These are phyloP conservation scores for Pulveroboletus ravenelii DNA, from an alignment of 768 basidiomycete species.

Conservation along the genomic window DNA sequence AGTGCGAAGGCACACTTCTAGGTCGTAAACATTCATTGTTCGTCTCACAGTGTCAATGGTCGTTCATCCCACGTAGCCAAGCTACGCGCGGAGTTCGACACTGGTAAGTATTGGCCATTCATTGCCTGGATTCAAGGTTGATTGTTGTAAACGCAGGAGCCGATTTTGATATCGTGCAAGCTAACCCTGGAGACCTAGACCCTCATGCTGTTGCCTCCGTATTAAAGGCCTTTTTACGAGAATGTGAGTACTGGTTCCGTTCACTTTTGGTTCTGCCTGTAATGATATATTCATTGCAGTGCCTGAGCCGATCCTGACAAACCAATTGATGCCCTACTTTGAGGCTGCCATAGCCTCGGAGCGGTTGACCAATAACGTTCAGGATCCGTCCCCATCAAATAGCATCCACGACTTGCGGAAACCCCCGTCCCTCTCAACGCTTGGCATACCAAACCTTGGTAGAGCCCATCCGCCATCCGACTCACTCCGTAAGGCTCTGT, in stretches of 20 bases:
- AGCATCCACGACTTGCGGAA: conserved; percentile 50
- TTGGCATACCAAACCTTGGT: conserved; percentile 66
- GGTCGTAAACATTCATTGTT: conserved; percentile 6
- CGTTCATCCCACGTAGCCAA: conserved; percentile 75
- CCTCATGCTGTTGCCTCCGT: conserved; percentile 91
- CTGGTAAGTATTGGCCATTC: conserved; percentile 40
- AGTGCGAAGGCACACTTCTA: not conserved
- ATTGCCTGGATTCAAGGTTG: not conserved
- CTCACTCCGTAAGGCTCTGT: conserved; percentile 52
- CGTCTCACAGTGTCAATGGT: conserved; percentile 63
- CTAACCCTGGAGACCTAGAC: conserved; percentile 82
- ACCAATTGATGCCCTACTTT: conserved; percentile 64
- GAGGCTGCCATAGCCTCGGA: conserved; percentile 70
- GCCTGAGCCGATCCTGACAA: conserved; percentile 81
- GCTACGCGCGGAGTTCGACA: conserved; percentile 77
- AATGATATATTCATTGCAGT: conserved; percentile 44
- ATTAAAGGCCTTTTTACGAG: conserved; percentile 89
- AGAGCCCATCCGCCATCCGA: conserved; percentile 59
- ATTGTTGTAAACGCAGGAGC: conserved; percentile 48
- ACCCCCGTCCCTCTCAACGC: conserved; percentile 74
- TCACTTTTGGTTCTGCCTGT: not conserved
- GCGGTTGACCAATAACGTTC: conserved; percentile 29
- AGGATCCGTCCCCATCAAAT: conserved; percentile 33
- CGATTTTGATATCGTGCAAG: conserved; percentile 78
- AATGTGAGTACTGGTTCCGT: conserved; percentile 55